Base-by-base conservation (phyloP, 2,329 filamentous ascomycete genomes). In the Penicillium oxalicum region DNA sequence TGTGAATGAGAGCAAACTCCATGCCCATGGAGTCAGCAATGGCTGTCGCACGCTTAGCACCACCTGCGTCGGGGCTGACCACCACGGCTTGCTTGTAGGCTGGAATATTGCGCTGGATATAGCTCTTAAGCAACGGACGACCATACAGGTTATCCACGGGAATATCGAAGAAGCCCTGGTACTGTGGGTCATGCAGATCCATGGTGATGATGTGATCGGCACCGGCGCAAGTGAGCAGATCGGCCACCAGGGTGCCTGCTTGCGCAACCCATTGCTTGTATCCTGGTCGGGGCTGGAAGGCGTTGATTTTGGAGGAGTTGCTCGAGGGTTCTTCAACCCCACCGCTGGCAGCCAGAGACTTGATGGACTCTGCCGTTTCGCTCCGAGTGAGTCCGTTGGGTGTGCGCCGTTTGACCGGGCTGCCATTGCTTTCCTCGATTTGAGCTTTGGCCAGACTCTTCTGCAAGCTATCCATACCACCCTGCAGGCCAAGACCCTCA, bases 231-330 rank as follows among this genome's bases (percentile, higher is more conserved):
- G 90, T 96, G 57, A 98, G 77, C 39, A 98, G 81, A 67, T 97
- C 91, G 44, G 93, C 93, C 42, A 98, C 87, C 49, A 98, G 79
- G 28, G 91, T 97, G 51, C 93, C 93, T 37, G 93, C 91, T 73
- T 97, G 93, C 24, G 93, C 93, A 55, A 98, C 91, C 93, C 93
- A 98, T 74, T 95, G 89, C 75, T 93, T 93, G 71, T 98, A 98
- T 44, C 93, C 93, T 6, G 91, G 88, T 66, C 91, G 91, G 18
- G 88, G 84, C 67, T 89, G 81, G 67, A 87, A 87, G 67, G 85
- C 77, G 61, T 77, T 77, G 49, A 76, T 77, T 51, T 76, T 77
- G 32, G 75, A 74, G 24, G 69, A 66, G 34, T 61, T 74, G 63
- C 82, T 82, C 61, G 81, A 77, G 57, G 82, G 79, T 60, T 87